Conservation (phyloP, 2,329 filamentous ascomycete genomes). For the Monosporascus sp. region DNA sequence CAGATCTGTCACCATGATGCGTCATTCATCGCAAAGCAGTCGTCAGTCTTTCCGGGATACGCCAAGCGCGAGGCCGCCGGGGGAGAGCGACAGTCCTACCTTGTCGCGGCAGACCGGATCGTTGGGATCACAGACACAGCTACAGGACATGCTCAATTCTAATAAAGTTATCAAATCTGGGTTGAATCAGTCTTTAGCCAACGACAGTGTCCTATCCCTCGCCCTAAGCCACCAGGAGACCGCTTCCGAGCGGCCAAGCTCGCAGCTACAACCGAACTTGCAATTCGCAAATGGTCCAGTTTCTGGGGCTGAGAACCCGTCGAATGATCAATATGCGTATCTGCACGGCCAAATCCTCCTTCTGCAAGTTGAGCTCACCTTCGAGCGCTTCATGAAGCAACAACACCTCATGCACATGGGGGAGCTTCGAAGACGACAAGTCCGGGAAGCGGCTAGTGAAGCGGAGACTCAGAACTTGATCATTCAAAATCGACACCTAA, state of each 20-base stretch:
- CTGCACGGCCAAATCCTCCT: slow-evolving; percentile 71
- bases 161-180: slow-evolving; percentile 54
- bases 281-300: slow-evolving; percentile 22
- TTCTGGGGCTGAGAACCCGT: slow-evolving; percentile 12
- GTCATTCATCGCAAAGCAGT: slow-evolving; percentile 46
- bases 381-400: slow-evolving; percentile 77
- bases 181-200: slow-evolving; percentile 49
- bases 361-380: slow-evolving; percentile 74
- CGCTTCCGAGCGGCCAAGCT: slow-evolving; percentile 31
- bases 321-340: slow-evolving; percentile 35
- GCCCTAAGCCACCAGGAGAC: slow-evolving; percentile 46
- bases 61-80: slow-evolving; percentile 34
- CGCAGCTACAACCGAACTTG: slow-evolving; percentile 23
- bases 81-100: slow-evolving; percentile 56
- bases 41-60: slow-evolving; percentile 45
- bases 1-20: slow-evolving; percentile 31
- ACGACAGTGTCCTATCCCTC: slow-evolving; percentile 54
- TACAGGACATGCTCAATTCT: slow-evolving; percentile 56
- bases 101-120: slow-evolving; percentile 45
- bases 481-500: slow-evolving; percentile 68
- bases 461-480: slow-evolving; percentile 79
- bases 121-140: slow-evolving; percentile 48
- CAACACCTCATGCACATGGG: slow-evolving; percentile 80
- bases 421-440: slow-evolving; percentile 67
- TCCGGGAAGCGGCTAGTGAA: slow-evolving; percentile 72